Percentiles rank a stretch among this genome's conserved stretches.
Conservation (phyloP, 1,284 basidiomycete species). For the Trametes versicolor region DNA sequence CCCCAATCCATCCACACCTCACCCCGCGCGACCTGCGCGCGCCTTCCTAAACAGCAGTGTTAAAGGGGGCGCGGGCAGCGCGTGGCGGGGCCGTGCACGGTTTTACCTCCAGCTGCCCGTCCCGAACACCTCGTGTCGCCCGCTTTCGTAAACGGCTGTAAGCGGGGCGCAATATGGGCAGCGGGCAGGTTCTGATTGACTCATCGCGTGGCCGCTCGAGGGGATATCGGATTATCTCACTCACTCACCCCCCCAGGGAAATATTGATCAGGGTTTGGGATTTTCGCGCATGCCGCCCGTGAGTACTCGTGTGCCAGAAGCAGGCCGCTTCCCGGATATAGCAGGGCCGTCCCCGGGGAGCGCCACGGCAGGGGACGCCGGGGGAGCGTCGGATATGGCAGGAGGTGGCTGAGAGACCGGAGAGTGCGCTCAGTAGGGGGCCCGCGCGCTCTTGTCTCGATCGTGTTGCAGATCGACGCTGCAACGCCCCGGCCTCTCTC, state of each 20-base stretch:
- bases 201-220: conserved; percentile 38
- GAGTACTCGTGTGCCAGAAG: conserved; percentile 9
- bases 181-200: conserved; percentile 35
- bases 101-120: conserved; percentile 23
- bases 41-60: conserved; percentile 26
- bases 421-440: conserved; percentile 26
- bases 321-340: conserved; percentile 17
- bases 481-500: conserved; percentile 7
- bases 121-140: conserved; percentile 39
- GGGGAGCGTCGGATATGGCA: conserved; percentile 22
- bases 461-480: conserved; percentile 36
- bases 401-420: conserved; percentile 26
- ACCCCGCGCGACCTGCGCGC: not conserved
- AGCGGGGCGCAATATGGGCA: conserved; percentile 25
- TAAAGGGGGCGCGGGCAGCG: conserved; percentile 23
- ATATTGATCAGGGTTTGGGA: conserved; percentile 2
- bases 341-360: conserved; percentile 17
- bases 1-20: no score
- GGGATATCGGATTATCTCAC: conserved; percentile 35
- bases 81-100: conserved; percentile 21
- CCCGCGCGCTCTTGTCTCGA: conserved; percentile 33
- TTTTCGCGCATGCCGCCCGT: conserved; percentile 19
- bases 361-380: not conserved
- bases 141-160: conserved; percentile 33
- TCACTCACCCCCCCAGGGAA: not conserved